Evolutionary conservation across 805 yeast species (phyloP).

Genomic region (Myxozyma melibiosi): DNA sequence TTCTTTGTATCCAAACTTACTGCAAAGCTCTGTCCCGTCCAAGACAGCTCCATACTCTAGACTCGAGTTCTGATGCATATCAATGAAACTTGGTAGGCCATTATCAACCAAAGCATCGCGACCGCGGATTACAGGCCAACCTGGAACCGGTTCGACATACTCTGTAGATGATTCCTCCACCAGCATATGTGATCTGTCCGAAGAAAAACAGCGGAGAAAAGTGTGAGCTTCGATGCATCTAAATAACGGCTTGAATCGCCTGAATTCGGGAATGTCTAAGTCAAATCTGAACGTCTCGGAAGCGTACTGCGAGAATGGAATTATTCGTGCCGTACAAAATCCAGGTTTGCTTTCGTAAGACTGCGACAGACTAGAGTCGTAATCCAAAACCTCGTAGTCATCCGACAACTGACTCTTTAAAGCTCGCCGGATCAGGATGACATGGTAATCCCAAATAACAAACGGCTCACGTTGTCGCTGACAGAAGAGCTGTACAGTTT

Average conservation of each 20-base stretch:
- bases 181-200: constrained; percentile 29
- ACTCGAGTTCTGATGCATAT: background rate
- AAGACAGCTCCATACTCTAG: constrained; percentile 8
- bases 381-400: constrained; percentile 8
- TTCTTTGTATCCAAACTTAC: constrained; percentile 1
- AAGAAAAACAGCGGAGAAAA: constrained; percentile 17
- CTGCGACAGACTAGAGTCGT: constrained; percentile 6
- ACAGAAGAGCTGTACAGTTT: constrained; percentile 3
- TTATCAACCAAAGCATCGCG: background rate
- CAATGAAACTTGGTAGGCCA: constrained; percentile 7
- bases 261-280: background rate
- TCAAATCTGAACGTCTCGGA: constrained; percentile 3
- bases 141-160: constrained; percentile 7
- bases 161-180: background rate
- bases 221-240: constrained; percentile 3
- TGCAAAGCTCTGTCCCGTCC: background rate
- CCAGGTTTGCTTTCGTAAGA: background rate
- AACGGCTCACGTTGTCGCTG: constrained; percentile 7
- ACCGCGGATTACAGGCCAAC: constrained; percentile 14
- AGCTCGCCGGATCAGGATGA: constrained; percentile 7
- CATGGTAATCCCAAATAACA: constrained; percentile 30
- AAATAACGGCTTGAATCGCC: background rate
- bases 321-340: background rate
- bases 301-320: constrained; percentile 6
- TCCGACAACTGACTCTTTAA: background rate